Conservation (phyloP, 768 basidiomycete genomes). For the Hericium rajendrae region DNA sequence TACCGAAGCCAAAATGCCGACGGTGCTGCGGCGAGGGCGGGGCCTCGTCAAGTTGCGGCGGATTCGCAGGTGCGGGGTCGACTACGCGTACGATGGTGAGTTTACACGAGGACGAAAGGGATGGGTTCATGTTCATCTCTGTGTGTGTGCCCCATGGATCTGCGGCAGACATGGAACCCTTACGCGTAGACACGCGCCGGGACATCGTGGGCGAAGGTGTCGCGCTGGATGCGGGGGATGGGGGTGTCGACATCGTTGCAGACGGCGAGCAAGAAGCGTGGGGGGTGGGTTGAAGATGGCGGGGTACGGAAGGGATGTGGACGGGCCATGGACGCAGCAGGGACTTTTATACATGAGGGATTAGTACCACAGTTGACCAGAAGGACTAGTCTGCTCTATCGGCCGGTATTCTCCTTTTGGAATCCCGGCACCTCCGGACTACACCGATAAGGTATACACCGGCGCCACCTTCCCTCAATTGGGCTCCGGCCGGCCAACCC, state of each 20-base stretch:
- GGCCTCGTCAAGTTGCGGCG: constrained; percentile 25
- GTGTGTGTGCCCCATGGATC: constrained; percentile 60
- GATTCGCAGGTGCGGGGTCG: constrained; percentile 14
- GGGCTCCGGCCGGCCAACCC: background rate
- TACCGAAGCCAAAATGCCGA: constrained; percentile 18
- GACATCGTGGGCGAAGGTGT: constrained; percentile 3
- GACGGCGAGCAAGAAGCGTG: background rate
- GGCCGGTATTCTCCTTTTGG: background rate
- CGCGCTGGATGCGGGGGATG: background rate
- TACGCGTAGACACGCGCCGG: constrained; percentile 40
- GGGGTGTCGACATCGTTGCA: background rate
- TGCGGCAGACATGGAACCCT: constrained; percentile 58
- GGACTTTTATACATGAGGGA: background rate
- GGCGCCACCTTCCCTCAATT: background rate
- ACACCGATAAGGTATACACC: background rate
- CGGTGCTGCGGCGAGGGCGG: constrained; percentile 24
- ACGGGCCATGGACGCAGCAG: background rate
- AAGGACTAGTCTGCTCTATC: background rate
- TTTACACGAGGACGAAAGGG: constrained; percentile 47
- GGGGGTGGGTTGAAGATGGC: background rate
- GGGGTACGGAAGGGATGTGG: background rate
- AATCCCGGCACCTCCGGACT: background rate
- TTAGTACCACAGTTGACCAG: background rate
- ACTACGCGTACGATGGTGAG: constrained; percentile 68
- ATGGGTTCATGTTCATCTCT: constrained; percentile 40